phyloP scores from a whole-genome alignment of 805 yeast genomes.

The Candida sonorensis region DNA sequence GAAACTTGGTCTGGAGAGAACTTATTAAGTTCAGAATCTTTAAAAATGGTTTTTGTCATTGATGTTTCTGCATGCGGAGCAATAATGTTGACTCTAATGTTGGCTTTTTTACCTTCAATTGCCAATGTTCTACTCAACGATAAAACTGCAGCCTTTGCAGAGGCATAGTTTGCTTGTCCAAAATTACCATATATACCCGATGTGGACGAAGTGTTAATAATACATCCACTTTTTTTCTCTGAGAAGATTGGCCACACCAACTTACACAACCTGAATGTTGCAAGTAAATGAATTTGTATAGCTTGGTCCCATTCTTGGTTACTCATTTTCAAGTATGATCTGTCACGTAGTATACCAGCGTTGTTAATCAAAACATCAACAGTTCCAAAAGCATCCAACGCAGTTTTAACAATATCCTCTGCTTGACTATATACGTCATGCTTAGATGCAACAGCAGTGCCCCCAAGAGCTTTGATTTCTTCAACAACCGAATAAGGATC shows the following conservation, averaged over 20 bases:
- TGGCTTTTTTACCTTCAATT: constrained; percentile 76
- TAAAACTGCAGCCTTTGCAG: constrained; percentile 85
- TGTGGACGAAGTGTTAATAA: constrained; percentile 87
- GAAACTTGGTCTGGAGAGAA: constrained; percentile 87
- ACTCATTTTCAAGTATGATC: constrained; percentile 77
- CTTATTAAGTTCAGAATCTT: constrained; percentile 70
- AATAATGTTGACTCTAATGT: constrained; percentile 71
- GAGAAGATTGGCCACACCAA: constrained; percentile 89
- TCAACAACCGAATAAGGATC: constrained; percentile 69
- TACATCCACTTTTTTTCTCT: constrained; percentile 72
- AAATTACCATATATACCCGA: constrained; percentile 97
- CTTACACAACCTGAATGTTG: constrained; percentile 74
- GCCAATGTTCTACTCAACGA: constrained; percentile 85
- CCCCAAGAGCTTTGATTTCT: constrained; percentile 64
- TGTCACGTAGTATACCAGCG: constrained; percentile 92
- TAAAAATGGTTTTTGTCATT: constrained; percentile 87
- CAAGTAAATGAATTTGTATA: constrained; percentile 72
- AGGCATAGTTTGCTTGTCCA: constrained; percentile 94
- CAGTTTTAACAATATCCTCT: constrained; percentile 68
- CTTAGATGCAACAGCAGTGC: constrained; percentile 71
- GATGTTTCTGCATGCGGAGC: constrained; percentile 99
- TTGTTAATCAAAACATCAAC: constrained; percentile 84
- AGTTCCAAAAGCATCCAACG: constrained; percentile 68
- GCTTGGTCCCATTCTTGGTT: constrained; percentile 81
- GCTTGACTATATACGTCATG: constrained; percentile 79